Percentiles rank a stretch among this genome's conserved stretches.
Evolutionary conservation across 495 filamentous ascomycete species (phyloP).

Genomic region (Penicillium goetzii): DNA sequence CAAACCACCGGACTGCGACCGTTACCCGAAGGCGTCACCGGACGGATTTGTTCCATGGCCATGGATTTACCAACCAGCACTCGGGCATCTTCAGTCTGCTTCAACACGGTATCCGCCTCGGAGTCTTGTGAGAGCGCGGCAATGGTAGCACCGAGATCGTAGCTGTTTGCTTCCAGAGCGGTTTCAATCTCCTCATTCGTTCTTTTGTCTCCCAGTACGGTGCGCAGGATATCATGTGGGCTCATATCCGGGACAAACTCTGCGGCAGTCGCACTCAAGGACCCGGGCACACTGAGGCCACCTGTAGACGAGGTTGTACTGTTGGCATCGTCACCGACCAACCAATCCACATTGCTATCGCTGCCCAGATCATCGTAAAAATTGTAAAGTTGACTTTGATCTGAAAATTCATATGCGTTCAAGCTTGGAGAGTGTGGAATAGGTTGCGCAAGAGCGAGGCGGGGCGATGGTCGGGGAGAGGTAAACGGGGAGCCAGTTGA

Average conservation of each 20-base stretch:
- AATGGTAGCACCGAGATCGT: slow-evolving; percentile 90
- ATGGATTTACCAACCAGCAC: slow-evolving; percentile 92
- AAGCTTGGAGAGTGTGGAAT: slow-evolving; percentile 94
- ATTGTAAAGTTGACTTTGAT: slow-evolving; percentile 74
- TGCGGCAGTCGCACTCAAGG: slow-evolving; percentile 76
- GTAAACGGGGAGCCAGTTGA: slow-evolving; percentile 79
- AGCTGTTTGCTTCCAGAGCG: slow-evolving; percentile 84
- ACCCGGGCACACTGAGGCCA: slow-evolving; percentile 60
- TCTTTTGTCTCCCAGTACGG: slow-evolving; percentile 85
- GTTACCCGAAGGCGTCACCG: slow-evolving; percentile 71
- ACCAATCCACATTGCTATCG: slow-evolving; percentile 90
- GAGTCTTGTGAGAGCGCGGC: slow-evolving; percentile 74
- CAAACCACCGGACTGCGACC: slow-evolving; percentile 84
- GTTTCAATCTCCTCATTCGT: slow-evolving; percentile 92
- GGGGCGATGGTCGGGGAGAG: slow-evolving; percentile 90
- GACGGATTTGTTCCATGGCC: slow-evolving; percentile 68
- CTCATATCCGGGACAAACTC: slow-evolving; percentile 92
- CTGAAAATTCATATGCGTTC: slow-evolving; percentile 90
- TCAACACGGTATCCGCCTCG: slow-evolving; percentile 36
- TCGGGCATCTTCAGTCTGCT: slow-evolving; percentile 44
- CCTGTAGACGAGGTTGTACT: slow-evolving; percentile 75
- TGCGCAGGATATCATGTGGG: slow-evolving; percentile 96
- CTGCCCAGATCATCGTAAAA: slow-evolving; percentile 90
- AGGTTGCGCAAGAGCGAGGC: slow-evolving; percentile 89
- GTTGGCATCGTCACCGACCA: slow-evolving; percentile 85